Conservation (phyloP, 2,329 filamentous ascomycete genomes). For the Chaetomiaceae sp. region DNA sequence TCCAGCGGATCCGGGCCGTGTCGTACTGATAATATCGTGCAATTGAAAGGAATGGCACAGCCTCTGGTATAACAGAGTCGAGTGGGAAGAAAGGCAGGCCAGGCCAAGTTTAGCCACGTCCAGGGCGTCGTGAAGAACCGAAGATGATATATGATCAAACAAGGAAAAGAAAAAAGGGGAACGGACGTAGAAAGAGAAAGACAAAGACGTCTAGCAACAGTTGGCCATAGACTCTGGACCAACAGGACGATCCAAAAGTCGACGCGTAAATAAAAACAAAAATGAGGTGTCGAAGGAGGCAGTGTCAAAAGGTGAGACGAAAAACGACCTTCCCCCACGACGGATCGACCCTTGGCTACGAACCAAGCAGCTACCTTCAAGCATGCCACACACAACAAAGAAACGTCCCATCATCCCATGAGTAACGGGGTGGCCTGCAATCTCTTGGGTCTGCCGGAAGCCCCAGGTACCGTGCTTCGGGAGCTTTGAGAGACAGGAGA, state of each 20-base stretch:
- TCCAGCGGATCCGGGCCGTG: neutral
- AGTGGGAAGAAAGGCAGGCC: neutral
- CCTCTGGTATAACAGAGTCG: constrained; percentile 2
- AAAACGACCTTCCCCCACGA: too few species aligned
- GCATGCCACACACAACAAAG: neutral
- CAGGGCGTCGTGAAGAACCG: constrained; percentile 7
- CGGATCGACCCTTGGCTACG: too few species aligned
- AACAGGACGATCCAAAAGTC: neutral
- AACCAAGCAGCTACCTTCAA: too few species aligned
- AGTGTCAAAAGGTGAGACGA: neutral
- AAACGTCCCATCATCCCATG: constrained; percentile 7
- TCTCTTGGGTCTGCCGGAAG: constrained; percentile 8
- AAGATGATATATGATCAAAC: too few species aligned
- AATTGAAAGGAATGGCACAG: constrained; percentile 17
- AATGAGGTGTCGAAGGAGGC: neutral
- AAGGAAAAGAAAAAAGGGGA: neutral
- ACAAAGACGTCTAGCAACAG: constrained; percentile 6
- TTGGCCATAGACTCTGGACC: constrained; percentile 3
- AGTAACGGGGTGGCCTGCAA: constrained; percentile 2
- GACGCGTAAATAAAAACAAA: neutral
- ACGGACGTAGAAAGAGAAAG: neutral
- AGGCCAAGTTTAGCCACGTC: neutral
- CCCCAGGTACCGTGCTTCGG: neutral
- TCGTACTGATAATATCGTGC: too few species aligned
- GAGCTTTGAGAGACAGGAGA: neutral